A percentile compares a stretch with the other conserved stretches of the same genome.
Evolutionary conservation across 2,329 filamentous ascomycete genomes (phyloP).

Genomic region (Dothistroma pini): DNA sequence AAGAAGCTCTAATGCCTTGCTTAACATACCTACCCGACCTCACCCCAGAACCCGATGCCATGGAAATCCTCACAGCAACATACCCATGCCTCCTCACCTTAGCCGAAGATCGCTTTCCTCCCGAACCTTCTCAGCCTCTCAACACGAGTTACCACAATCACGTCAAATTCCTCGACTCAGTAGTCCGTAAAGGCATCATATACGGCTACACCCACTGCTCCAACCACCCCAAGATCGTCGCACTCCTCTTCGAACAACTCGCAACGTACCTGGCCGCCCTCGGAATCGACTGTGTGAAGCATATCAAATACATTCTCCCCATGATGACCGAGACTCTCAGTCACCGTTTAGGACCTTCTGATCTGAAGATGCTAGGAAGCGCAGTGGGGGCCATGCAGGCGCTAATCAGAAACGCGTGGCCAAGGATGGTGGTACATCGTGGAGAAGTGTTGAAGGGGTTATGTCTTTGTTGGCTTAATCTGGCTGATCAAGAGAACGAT

Average conservation of each 20-base stretch:
- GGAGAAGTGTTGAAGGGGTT: conserved; percentile 62
- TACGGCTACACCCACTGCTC: conserved; percentile 53
- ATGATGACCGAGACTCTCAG: conserved; percentile 62
- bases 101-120: conserved; percentile 42
- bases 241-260: conserved; percentile 54
- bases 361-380: conserved; percentile 52
- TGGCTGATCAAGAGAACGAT: conserved; percentile 9
- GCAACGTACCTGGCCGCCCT: conserved; percentile 52
- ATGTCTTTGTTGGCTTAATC: conserved; percentile 37
- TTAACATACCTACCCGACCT: conserved; percentile 73
- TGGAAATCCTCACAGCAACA: conserved; percentile 59
- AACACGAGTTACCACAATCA: conserved; percentile 35
- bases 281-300: conserved; percentile 61
- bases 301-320: conserved; percentile 67
- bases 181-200: conserved; percentile 43
- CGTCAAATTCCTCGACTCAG: conserved; percentile 42
- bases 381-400: conserved; percentile 54
- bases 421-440: conserved; percentile 60
- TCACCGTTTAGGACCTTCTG: conserved; percentile 71
- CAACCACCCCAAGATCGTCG: conserved; percentile 56
- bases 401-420: conserved; percentile 64
- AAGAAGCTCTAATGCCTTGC: conserved; percentile 65
- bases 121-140: conserved; percentile 19
- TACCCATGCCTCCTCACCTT: conserved; percentile 66
- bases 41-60: conserved; percentile 68